Conservation (phyloP, 2,329 filamentous ascomycete species). For the Aspergillus costaricaensis region DNA sequence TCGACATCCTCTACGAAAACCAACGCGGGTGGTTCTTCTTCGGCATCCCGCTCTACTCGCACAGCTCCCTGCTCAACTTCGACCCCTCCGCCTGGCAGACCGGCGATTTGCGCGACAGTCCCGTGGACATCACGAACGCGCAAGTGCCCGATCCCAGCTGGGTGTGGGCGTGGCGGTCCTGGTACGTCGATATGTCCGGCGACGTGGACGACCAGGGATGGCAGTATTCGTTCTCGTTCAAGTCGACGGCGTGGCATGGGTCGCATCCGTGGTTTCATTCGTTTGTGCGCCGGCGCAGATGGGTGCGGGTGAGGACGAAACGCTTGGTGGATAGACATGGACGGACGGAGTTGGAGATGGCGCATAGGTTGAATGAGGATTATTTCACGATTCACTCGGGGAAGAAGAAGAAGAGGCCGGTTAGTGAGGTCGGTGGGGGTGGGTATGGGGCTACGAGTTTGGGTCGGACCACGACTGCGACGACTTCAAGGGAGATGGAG, state of each 20-base stretch:
- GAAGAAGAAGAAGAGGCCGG: slow-evolving; percentile 49
- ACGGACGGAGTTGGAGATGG: slow-evolving; percentile 44
- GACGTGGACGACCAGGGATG: slow-evolving; percentile 88
- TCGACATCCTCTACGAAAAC: slow-evolving; percentile 95
- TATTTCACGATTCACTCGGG: slow-evolving; percentile 73
- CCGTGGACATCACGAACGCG: slow-evolving; percentile 76
- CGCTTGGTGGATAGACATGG: slow-evolving; percentile 43
- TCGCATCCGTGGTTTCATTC: slow-evolving; percentile 90
- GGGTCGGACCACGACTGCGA: slow-evolving; percentile 43
- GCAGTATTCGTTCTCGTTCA: slow-evolving; percentile 93
- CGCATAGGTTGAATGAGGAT: slow-evolving; percentile 70
- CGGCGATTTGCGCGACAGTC: slow-evolving; percentile 55
- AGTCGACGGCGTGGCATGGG: slow-evolving; percentile 80
- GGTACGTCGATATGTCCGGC: slow-evolving; percentile 76
- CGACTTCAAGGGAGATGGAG: slow-evolving; percentile 30
- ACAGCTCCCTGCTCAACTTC: slow-evolving; percentile 77
- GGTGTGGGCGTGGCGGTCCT: slow-evolving; percentile 79
- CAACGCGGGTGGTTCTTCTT: slow-evolving; percentile 89
- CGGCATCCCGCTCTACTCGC: slow-evolving; percentile 85
- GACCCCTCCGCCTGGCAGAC: slow-evolving; percentile 90
- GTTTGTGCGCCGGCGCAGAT: slow-evolving; percentile 85
- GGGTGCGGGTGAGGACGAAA: slow-evolving; percentile 79
- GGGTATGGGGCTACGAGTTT: slow-evolving; percentile 30
- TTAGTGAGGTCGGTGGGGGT: slow-evolving; percentile 41
- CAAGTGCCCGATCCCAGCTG: slow-evolving; percentile 93